Conservation (phyloP, 139 green algal genomes). For the Chlamydomonas incerta region DNA sequence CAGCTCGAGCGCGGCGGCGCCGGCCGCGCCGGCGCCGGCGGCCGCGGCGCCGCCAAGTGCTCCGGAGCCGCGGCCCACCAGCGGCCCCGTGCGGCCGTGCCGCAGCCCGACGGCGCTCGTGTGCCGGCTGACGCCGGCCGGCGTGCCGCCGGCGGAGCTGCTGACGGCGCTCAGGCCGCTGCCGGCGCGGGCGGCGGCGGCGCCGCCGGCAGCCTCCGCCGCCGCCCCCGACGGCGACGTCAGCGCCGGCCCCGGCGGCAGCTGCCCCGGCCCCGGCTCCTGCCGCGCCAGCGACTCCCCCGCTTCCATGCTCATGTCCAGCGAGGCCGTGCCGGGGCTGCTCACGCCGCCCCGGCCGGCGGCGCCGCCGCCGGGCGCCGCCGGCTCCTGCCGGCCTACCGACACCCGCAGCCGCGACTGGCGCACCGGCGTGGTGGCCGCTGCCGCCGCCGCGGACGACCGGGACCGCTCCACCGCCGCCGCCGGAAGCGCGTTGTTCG, state of each 20-base stretch:
- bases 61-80: too few relatives aligned
- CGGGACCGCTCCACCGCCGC: too few relatives aligned
- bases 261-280: too few relatives aligned
- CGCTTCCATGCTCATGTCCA: too few relatives aligned
- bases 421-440: neutral
- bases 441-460: neutral
- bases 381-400: neutral
- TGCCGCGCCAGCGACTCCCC: too few relatives aligned
- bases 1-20: neutral
- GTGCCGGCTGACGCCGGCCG: neutral
- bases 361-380: neutral
- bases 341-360: too few relatives aligned
- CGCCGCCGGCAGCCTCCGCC: neutral
- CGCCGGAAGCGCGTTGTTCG: too few relatives aligned
- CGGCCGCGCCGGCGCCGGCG: too few relatives aligned
- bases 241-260: too few relatives aligned
- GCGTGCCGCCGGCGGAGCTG: constrained; percentile 27
- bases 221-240: too few relatives aligned
- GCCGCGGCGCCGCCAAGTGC: too few relatives aligned
- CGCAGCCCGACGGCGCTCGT: neutral
- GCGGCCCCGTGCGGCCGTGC: neutral
- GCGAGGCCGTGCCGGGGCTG: too few relatives aligned
- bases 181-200: neutral
- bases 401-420: constrained; percentile 14
- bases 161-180: neutral